Evolutionary conservation across 2,329 filamentous ascomycete genomes (phyloP), one percentile per base, ranked within the genome.

Genomic region (Fusarium burgessii): DNA sequence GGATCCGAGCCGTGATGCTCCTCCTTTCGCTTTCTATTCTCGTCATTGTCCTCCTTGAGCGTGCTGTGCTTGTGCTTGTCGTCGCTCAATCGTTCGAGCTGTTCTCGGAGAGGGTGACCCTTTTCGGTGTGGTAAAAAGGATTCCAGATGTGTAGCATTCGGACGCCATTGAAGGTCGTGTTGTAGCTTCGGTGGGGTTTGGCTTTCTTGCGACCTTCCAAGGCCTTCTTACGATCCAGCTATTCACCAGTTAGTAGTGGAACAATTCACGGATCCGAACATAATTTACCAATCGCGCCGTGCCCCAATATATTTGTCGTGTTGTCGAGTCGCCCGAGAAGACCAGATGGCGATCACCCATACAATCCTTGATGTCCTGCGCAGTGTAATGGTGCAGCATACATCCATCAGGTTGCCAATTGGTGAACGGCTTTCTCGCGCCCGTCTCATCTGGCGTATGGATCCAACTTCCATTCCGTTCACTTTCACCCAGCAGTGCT

Each of bases 351-450:
- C 84, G 84, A 17, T 82, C 80, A 4, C 79, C 79, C 25, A 90
- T 81, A 74, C 90, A 92, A 47, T 80, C 78, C 20, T 81, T 78
- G 42, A 91, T 82, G 40, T 89, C 86, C n/a, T 82, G 76, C 9
- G 78, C 74, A 12, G 83, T 82, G 78, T 91, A 91, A 57, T 85
- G 80, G 65, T 87, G 85, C 74, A 90, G 82, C 65, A 87, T 85
- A 78, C 90, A 92, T 29, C 87, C 87, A 25, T 83, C 82, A 7
- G 89, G 86, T 61, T 90, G 87, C 89, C 89, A 91, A 69, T 84
- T 82, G 36, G 81, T 78, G 71, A 84, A 86, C 1, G 77, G 58
- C 72, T 68, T 42, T 73, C 62, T 64, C 65, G 70, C 66, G 70
- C 76, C 74, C 63, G 76, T 71, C 41, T 66, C 70, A 58, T 78